Base-by-base conservation (phyloP, 1,284 basidiomycete genomes). In the Sutorius eximius region DNA sequence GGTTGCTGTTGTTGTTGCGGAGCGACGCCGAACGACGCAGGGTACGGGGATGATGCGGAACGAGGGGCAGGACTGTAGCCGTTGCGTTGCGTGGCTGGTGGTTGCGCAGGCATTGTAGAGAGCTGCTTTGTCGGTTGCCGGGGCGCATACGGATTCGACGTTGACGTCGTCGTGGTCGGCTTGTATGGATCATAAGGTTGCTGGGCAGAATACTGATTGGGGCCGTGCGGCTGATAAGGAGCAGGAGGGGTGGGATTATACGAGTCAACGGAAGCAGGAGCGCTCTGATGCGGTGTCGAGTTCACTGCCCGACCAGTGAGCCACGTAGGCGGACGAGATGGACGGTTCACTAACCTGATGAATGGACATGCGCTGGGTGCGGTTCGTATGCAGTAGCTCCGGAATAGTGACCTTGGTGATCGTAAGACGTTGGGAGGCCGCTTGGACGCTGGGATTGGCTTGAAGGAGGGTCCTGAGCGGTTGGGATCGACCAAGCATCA, bases 151-250 rank as follows among this genome's bases (percentile, higher is more conserved):
- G 62, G 36, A 40, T 44, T 50, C 37, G 60, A 58, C 42, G 45
- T 38, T 44, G 64, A 60, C 38, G 45, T 59, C 49, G 62, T 64
- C 33, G 67, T 53, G 36, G 66, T 56, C 18, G 74, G 68, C 46
- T 67, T 70, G 60, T 74, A 75, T 29, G 69, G 65, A 52, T 72
- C 69, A 55, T 69, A 64, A 44, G 51, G 40, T 29, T 61, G 58
- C 18, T 57, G 61, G 38, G 29, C 16, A 27, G 57, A 24, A 52
- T 61, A 49, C 43, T 63, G 63, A 38, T 53, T 58, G 46, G 48
- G 51, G 44, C 37, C 49, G 11, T 59, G 50, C 49, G 61, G 53
- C 7, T 60, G 66, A 48, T 56, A 46, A 36, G 51, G 47, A 49
- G 37, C 1, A 49, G 59, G 37, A 24, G 60, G 48, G 11, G 59